These are phyloP conservation scores for Pholiota microspora DNA, from an alignment of 768 basidiomycete species.

Conservation along the genomic window DNA sequence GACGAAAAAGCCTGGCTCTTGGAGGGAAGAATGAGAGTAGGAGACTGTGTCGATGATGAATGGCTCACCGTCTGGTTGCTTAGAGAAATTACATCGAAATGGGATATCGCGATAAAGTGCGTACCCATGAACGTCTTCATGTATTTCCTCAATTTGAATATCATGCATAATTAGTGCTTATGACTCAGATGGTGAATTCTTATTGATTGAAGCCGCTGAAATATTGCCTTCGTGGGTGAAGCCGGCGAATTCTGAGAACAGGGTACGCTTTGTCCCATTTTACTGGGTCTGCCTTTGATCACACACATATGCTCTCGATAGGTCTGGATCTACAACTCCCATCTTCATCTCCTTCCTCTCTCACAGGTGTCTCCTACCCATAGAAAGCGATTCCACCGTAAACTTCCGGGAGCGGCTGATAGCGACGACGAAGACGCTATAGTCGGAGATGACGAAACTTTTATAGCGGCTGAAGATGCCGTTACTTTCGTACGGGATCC, in stretches of 20 bases:
- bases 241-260: conserved; percentile 88
- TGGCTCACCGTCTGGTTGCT: conserved; percentile 95
- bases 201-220: conserved; percentile 95
- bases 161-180: conserved; percentile 45
- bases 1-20: conserved; percentile 50
- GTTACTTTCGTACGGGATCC: conserved; percentile 58
- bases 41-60: conserved; percentile 97
- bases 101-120: conserved; percentile 81
- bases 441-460: conserved; percentile 45
- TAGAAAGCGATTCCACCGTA: conserved; percentile 50
- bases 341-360: conserved; percentile 86
- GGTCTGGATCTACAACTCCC: conserved; percentile 89
- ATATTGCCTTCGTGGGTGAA: conserved; percentile 87
- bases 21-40: conserved; percentile 86
- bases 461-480: conserved; percentile 60
- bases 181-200: conserved; percentile 94
- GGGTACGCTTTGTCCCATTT: conserved; percentile 58
- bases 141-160: background rate
- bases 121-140: conserved; percentile 16
- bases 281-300: conserved; percentile 29
- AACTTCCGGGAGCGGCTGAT: conserved; percentile 35
- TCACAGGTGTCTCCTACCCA: conserved; percentile 65
- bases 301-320: conserved; percentile 37
- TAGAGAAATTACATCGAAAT: conserved; percentile 69
- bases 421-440: conserved; percentile 50